Evolutionary conservation across 805 yeast species (phyloP).

Genomic region (Wickerhamomyces hampshirensis): DNA sequence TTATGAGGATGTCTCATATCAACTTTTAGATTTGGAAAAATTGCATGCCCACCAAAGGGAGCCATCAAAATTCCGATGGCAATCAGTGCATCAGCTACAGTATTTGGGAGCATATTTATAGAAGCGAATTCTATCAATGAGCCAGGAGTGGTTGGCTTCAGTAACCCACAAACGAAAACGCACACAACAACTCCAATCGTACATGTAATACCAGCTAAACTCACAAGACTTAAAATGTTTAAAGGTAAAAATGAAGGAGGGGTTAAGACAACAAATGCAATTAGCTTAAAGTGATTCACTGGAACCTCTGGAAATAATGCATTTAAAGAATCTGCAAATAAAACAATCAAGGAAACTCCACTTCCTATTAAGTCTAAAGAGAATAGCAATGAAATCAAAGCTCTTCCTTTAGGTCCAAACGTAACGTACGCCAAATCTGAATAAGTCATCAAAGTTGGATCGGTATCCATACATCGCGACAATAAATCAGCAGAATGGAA

Average conservation of each 20-base stretch:
- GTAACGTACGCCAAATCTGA: conserved; percentile 89
- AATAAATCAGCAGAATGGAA: conserved; percentile 73
- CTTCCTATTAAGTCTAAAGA: conserved; percentile 75
- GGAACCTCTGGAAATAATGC: conserved; percentile 57
- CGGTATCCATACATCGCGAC: conserved; percentile 73
- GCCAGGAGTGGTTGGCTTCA: conserved; percentile 63
- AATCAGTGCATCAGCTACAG: conserved; percentile 45
- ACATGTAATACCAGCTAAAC: conserved; percentile 65
- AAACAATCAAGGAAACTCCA: conserved; percentile 74
- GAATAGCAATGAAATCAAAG: conserved; percentile 67
- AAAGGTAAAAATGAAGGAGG: conserved; percentile 82
- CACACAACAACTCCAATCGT: conserved; percentile 60
- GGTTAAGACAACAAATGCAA: conserved; percentile 66
- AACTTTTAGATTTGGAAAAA: conserved; percentile 65
- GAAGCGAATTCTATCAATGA: conserved; percentile 61
- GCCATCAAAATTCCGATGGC: conserved; percentile 69
- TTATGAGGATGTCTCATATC: conserved; percentile 68
- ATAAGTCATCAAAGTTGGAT: conserved; percentile 75
- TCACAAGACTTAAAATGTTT: conserved; percentile 62
- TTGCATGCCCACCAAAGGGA: conserved; percentile 84
- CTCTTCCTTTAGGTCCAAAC: conserved; percentile 71
- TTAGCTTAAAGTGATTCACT: conserved; percentile 51
- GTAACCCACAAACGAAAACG: conserved; percentile 59
- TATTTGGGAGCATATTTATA: conserved; percentile 62
- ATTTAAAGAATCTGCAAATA: conserved; percentile 81